Evolutionary conservation across 1,284 basidiomycete genomes (phyloP).

Genomic region (Irpex rosettiformis): DNA sequence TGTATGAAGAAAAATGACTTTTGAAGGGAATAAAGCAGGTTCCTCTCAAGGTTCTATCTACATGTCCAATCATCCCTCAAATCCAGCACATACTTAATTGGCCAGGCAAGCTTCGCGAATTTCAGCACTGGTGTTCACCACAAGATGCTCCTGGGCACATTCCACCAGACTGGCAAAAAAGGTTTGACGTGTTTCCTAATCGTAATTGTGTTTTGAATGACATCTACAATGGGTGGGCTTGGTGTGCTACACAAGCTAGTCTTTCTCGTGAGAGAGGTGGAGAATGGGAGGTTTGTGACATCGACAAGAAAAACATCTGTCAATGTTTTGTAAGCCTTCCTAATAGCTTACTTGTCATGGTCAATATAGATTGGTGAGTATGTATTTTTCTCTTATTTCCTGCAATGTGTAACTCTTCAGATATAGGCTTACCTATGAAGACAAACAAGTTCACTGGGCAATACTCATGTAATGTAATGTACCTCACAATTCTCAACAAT

Average conservation of each 20-base stretch:
- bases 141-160: constrained; percentile 10
- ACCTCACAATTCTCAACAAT: constrained; percentile 17
- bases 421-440: constrained; percentile 4
- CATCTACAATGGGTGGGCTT: constrained; percentile 22
- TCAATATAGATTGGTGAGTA: constrained; percentile 23
- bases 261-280: constrained; percentile 12
- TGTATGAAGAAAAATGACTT: background rate
- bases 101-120: constrained; percentile 12
- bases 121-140: constrained; percentile 8
- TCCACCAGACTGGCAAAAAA: background rate
- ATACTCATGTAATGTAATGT: constrained; percentile 16
- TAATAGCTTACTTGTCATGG: constrained; percentile 15
- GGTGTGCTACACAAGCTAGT: constrained; percentile 19
- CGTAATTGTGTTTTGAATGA: constrained; percentile 10
- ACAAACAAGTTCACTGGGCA: background rate
- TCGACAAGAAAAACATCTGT: constrained; percentile 13
- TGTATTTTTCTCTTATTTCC: background rate
- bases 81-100: constrained; percentile 5
- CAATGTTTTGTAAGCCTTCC: constrained; percentile 23
- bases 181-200: background rate
- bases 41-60: constrained; percentile 10
- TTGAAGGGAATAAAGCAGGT: constrained; percentile 3
- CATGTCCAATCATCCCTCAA: background rate
- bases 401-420: background rate
- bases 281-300: constrained; percentile 16